phyloP scores from a whole-genome alignment of 2,329 filamentous ascomycete genomes.

The Aaosphaeria arxii region DNA sequence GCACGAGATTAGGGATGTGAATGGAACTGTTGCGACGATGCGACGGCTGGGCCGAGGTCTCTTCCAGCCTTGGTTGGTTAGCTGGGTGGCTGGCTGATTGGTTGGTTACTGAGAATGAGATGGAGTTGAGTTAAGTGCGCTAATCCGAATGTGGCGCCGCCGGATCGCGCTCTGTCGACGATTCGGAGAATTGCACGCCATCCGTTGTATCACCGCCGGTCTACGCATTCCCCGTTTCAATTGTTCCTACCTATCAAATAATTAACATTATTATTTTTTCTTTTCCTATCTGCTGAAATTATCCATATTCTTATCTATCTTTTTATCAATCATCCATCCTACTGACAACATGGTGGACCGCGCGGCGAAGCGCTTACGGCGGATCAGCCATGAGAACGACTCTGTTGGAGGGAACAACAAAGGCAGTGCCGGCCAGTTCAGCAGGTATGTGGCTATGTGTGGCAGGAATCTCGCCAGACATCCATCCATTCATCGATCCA shows the following conservation, averaged over 20 bases:
- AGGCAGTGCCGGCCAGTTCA: slow-evolving; percentile 27
- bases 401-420: slow-evolving; percentile 27
- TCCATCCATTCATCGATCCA: neutral
- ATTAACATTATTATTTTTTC: no score
- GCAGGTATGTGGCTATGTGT: slow-evolving; percentile 24
- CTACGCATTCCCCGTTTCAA: no score
- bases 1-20: no score
- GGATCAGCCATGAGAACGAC: slow-evolving; percentile 40
- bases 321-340: neutral
- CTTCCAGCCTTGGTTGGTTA: no score
- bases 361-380: slow-evolving; percentile 38
- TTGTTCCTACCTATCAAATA: no score
- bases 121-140: no score
- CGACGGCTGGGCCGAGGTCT: no score
- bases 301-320: no score
- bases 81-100: neutral
- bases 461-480: neutral
- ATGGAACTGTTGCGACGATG: no score
- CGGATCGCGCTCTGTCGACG: slow-evolving; percentile 3
- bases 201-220: no score
- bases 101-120: no score
- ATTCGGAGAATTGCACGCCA: neutral
- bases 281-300: no score
- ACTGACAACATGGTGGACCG: slow-evolving; percentile 22
- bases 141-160: neutral